Evolutionary conservation across 2,329 filamentous ascomycete species (phyloP).

Genomic region (Calycina marina): DNA sequence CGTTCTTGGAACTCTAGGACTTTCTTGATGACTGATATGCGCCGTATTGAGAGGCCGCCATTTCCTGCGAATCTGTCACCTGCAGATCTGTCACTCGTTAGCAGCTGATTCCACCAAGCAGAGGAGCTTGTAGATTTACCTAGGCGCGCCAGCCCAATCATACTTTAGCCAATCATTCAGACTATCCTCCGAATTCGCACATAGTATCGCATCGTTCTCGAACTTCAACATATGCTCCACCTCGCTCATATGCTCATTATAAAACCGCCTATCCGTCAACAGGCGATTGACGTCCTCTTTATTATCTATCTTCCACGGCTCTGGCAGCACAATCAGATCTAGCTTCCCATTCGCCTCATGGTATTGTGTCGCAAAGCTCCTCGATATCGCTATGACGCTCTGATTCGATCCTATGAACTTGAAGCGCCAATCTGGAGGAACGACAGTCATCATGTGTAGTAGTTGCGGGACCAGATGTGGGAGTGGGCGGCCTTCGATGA

Average conservation of each 20-base stretch:
- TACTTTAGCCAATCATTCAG: conserved; percentile 19
- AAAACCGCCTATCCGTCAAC: conserved; percentile 36
- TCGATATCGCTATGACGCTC: conserved; percentile 31
- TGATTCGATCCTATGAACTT: conserved; percentile 35
- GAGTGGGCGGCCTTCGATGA: conserved; percentile 37
- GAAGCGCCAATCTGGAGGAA: conserved; percentile 41
- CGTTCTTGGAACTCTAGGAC: conserved; percentile 34
- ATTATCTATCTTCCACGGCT: conserved; percentile 10
- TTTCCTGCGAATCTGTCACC: conserved; percentile 35
- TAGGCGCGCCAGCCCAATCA: conserved; percentile 25
- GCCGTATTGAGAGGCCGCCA: conserved; percentile 38
- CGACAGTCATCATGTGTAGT: conserved; percentile 40
- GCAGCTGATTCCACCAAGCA: not conserved
- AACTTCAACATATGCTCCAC: conserved; percentile 41
- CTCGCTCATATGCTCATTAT: conserved; percentile 32
- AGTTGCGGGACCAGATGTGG: conserved; percentile 36
- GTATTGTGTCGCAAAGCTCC: conserved; percentile 31
- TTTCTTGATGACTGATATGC: conserved; percentile 33
- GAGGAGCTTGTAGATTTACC: conserved; percentile 22
- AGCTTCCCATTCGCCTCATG: conserved; percentile 34
- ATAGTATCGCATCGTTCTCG: conserved; percentile 41
- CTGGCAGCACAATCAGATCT: conserved; percentile 3
- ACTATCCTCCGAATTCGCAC: conserved; percentile 34
- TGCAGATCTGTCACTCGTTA: conserved; percentile 18
- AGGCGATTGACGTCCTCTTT: conserved; percentile 39